These are phyloP conservation scores for Yamadazyma sp. DNA, from an alignment of 805 yeast genomes.

Conservation along the genomic window DNA sequence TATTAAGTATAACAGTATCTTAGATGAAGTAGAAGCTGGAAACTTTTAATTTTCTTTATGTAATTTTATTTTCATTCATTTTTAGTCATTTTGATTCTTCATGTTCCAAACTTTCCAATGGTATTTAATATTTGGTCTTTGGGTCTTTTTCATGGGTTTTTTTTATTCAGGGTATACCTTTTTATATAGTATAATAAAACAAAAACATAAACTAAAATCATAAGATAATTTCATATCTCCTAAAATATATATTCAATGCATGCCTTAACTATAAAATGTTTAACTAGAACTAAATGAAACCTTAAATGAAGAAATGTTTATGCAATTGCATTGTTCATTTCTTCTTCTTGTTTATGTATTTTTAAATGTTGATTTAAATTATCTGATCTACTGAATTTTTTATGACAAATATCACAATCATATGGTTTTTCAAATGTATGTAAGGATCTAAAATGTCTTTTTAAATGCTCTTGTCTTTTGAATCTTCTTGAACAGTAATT, in stretches of 20 bases:
- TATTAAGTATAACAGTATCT: conserved; percentile 3
- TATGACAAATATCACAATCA: conserved; percentile 57
- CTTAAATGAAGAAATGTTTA: no score
- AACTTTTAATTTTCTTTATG: neutral
- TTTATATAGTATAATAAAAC: no score
- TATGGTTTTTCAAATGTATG: conserved; percentile 74
- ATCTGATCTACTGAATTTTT: conserved; percentile 65
- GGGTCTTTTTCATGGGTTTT: no score
- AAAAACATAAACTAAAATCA: no score
- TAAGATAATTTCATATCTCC: no score
- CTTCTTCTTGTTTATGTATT: conserved; percentile 39
- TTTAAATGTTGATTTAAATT: conserved; percentile 66
- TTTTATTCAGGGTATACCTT: no score
- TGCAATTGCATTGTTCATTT: conserved; percentile 1
- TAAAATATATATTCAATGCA: no score
- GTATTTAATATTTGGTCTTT: no score
- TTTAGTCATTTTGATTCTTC: no score
- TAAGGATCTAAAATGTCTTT: conserved; percentile 68
- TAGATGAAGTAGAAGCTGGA: conserved; percentile 5
- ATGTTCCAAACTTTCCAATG: no score
- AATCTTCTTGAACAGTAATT: conserved; percentile 62
- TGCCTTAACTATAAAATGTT: no score
- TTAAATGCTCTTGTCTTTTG: conserved; percentile 74
- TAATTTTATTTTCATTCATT: neutral
- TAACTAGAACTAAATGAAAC: no score